Evolutionary conservation across 139 green algal species (phyloP), one percentile per base, ranked within the genome.

Genomic region (Penium margaritaceum): DNA sequence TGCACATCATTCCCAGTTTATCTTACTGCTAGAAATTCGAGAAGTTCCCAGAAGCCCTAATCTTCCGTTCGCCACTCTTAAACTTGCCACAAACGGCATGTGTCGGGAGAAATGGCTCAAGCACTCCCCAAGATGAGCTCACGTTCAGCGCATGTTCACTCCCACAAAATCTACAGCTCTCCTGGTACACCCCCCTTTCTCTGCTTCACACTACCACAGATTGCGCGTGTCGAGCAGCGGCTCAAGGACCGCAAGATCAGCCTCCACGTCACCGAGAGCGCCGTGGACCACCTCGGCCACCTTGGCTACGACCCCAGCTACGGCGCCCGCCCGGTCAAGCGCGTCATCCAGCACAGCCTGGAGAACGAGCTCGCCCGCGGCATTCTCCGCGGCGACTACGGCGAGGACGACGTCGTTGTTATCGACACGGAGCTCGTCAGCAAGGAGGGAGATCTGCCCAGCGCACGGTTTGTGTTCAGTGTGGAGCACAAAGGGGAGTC

Each of bases 321-420:
- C 81, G 93, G 93, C 30, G 93, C 93, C 0, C 87, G 94, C 9
- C 94, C 94, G 14, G 93, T 99, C 14, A 99, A 99, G 89, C 84
- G 94, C 29, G 94, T 92, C 14, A 87, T 98, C 72, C 92, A 97
- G 85, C 86, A 90, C 39, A 86, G 96, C 82, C 87, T 98, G 54
- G 93, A 98, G 81, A 98, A 93, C n/a, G 78, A 85, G 39, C 76
- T 98, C 30, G 92, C 92, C 21, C 86, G 90, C 77, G 87, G 73
- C 24, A 87, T 94, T 44, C 78, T 94, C 35, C 75, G 84, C 2
- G 89, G 89, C 0, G 84, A 93, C n/a, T 85, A 89, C 61, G 73
- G 41, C 1, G 88, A 93, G 67, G 89, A 89, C n/a, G 87, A 93
- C 66, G 83, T 73, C 19, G 74, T 93, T 2, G 67, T 88, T 21